Evolutionary conservation across 1,139 yeast genomes (phyloP).

Genomic region (Meyerozyma carpophila): DNA sequence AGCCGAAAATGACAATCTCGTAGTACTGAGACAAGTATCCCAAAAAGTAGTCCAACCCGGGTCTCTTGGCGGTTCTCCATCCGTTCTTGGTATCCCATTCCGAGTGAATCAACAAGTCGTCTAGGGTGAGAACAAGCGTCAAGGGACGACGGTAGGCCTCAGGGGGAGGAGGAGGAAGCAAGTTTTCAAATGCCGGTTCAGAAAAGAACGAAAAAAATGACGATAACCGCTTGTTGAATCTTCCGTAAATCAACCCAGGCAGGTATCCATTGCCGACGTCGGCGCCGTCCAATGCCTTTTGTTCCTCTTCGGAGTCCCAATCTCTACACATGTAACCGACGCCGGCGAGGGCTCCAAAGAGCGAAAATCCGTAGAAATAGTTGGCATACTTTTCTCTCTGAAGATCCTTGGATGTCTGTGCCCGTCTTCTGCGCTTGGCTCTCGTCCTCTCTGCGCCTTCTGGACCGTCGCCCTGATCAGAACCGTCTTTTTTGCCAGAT

Average conservation of each 20-base stretch:
- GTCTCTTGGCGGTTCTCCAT: constrained; percentile 99
- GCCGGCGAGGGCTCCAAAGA: constrained; percentile 61
- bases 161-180: constrained; percentile 79
- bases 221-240: constrained; percentile 67
- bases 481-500: constrained; percentile 7
- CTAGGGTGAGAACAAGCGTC: constrained; percentile 83
- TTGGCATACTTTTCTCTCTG: constrained; percentile 62
- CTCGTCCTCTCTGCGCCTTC: constrained; percentile 12
- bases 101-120: constrained; percentile 84
- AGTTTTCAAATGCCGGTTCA: constrained; percentile 90
- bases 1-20: constrained; percentile 87
- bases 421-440: constrained; percentile 46
- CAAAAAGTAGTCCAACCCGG: constrained; percentile 94
- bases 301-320: constrained; percentile 80
- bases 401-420: constrained; percentile 56
- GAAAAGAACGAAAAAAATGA: constrained; percentile 80
- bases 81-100: constrained; percentile 91
- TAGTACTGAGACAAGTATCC: constrained; percentile 93
- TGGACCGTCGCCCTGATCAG: constrained; percentile 5
- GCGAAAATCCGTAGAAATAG: constrained; percentile 56
- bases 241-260: constrained; percentile 57
- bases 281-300: constrained; percentile 42
- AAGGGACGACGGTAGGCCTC: constrained; percentile 91
- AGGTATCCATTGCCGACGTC: constrained; percentile 64
- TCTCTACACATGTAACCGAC: constrained; percentile 75